phyloP scores from a whole-genome alignment of 2,329 filamentous ascomycete species.

The Fusarium decemcellulare region DNA sequence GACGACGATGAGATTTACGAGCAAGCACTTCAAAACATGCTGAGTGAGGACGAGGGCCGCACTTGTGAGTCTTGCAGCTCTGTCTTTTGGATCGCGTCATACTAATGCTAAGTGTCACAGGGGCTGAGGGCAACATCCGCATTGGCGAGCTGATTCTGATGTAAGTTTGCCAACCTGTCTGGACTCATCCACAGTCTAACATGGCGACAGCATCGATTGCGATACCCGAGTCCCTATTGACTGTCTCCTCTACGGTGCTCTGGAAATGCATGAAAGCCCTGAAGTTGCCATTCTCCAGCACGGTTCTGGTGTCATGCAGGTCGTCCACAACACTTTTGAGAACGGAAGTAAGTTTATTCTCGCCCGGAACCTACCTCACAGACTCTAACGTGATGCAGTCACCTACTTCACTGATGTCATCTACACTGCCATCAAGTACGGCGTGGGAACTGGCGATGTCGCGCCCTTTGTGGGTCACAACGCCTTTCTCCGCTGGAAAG shows the following conservation, averaged over 20 bases:
- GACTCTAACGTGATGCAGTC: too few relatives aligned
- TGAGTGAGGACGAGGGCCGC: conserved; percentile 63
- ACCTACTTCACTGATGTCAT: conserved; percentile 86
- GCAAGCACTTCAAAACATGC: conserved; percentile 58
- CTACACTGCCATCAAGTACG: conserved; percentile 80
- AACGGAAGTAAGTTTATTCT: conserved; percentile 69
- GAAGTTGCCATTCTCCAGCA: conserved; percentile 82
- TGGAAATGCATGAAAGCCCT: conserved; percentile 78
- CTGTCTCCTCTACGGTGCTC: conserved; percentile 76
- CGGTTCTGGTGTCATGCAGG: conserved; percentile 83
- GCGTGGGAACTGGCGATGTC: conserved; percentile 79
- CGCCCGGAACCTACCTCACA: too few relatives aligned
- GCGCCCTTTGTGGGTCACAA: conserved; percentile 86
- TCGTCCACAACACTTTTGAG: conserved; percentile 80
- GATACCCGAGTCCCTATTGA: conserved; percentile 75
- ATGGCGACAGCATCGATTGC: conserved; percentile 64
- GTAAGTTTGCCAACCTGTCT: too few relatives aligned
- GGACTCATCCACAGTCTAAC: too few relatives aligned
- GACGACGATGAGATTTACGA: conserved; percentile 62
- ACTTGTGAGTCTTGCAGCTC: conserved; percentile 51
- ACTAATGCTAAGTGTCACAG: not conserved
- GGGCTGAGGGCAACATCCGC: conserved; percentile 70
- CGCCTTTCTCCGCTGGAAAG: conserved; percentile 77
- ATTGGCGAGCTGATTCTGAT: conserved; percentile 73
- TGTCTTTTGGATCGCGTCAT: accelerated